Base-by-base conservation (phyloP, 73 alveolate species). In the Paraurostyla sp. region DNA sequence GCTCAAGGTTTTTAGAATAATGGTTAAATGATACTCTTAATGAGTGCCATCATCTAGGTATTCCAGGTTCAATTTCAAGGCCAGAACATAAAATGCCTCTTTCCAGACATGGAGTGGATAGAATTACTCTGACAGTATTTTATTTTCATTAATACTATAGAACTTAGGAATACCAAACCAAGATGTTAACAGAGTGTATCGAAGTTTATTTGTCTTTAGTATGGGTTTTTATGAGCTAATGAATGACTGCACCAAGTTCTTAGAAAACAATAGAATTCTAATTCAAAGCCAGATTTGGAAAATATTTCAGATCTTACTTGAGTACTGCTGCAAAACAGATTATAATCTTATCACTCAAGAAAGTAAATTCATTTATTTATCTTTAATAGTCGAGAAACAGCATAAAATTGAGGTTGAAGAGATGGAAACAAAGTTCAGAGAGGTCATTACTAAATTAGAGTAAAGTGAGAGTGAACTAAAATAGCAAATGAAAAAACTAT, bases 271-370 rank as follows among this genome's bases (percentile, higher is more conserved):
- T 42, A 56, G 60, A 56, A 49, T 40, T 40, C n/a, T n/a, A n/a
- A 22, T 38, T 0, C 23, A 52, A 43, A 57, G 87, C 0, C 50
- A 76, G 35, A 83, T 92, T 0, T 92, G 97, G 95, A 92, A 89
- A 60, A 93, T 92, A 35, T 92, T 59, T 68, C 45, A 92, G 38
- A 90, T 92, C 7, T 59, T 92, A 51, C 92, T 89, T 4, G 97
- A 92, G 62, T 92, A 62, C 82, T 81, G 94, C 71, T 89, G 97
- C 52, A 85, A 92, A 62, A 48, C 92, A 0, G 95, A 92, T 49
- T 92, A 89, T 51, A 18, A 52, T 35, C 60, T 84, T 80, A 49
- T 92, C 48, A 92, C 89, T 38, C 49, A 68, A 32, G 16, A 69
- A 52, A 9, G 86, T 73, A 73, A 36, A 38, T 45, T 46, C 11